These are phyloP conservation scores for Verticillium zaregamsianum DNA, from an alignment of 2,329 filamentous ascomycete species.

Conservation along the genomic window DNA sequence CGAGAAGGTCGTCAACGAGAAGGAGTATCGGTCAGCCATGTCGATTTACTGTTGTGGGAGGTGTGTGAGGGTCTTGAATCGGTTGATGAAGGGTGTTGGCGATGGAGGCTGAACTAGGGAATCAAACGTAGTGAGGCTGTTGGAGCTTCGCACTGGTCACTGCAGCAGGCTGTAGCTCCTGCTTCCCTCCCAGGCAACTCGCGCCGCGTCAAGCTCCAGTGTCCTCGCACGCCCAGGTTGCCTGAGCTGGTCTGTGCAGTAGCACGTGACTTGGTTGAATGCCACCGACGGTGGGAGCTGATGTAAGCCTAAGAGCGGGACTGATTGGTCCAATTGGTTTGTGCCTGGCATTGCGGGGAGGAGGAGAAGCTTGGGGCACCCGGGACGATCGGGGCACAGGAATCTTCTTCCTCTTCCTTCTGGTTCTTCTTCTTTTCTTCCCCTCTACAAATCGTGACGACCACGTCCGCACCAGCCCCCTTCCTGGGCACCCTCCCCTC, in stretches of 20 bases:
- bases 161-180: conserved; percentile 5
- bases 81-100: conserved; percentile 7
- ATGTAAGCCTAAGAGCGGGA: neutral
- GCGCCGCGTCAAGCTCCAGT: conserved; percentile 16
- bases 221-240: neutral
- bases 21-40: conserved; percentile 99
- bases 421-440: neutral
- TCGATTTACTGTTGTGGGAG: conserved; percentile 19
- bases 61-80: conserved; percentile 6
- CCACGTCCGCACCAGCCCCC: neutral
- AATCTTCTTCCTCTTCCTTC: neutral
- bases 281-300: neutral
- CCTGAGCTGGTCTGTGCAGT: neutral
- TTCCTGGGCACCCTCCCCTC: neutral
- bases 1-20: conserved; percentile 99
- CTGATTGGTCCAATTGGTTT: neutral
- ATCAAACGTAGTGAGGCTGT: conserved; percentile 14
- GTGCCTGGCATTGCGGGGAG: neutral
- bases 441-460: neutral
- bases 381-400: neutral
- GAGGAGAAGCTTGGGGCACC: neutral
- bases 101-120: neutral
- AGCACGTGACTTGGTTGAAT: neutral
- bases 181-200: conserved; percentile 15
- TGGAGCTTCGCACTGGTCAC: conserved; percentile 7